phyloP scores from a whole-genome alignment of 768 basidiomycete genomes.

The Russula brevipes region DNA sequence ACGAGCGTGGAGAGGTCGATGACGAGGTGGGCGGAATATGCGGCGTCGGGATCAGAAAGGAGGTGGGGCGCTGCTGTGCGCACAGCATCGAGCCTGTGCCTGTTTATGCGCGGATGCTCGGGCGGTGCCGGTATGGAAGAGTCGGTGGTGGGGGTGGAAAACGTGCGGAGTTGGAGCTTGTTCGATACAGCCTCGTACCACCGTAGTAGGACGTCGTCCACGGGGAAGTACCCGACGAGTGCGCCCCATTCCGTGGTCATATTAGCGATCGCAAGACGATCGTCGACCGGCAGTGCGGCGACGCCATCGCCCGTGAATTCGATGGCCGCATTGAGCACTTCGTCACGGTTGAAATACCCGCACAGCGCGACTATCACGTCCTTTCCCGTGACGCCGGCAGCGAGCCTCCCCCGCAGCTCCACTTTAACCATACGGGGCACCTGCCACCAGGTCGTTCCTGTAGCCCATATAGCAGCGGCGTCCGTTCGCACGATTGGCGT shows the following conservation, averaged over 20 bases:
- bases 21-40: slow-evolving; percentile 82
- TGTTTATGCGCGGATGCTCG: slow-evolving; percentile 83
- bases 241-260: slow-evolving; percentile 99
- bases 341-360: slow-evolving; percentile 92
- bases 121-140: slow-evolving; percentile 61
- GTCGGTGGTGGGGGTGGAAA: slow-evolving; percentile 37
- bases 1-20: slow-evolving; percentile 92
- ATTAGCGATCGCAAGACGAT: slow-evolving; percentile 94
- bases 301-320: slow-evolving; percentile 94
- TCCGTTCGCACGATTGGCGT: slow-evolving; percentile 97
- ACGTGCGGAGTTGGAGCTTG: slow-evolving; percentile 73
- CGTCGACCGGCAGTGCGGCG: slow-evolving; percentile 72
- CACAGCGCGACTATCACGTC: slow-evolving; percentile 97
- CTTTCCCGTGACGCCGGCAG: slow-evolving; percentile 92
- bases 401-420: slow-evolving; percentile 74
- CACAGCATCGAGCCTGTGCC: slow-evolving; percentile 60
- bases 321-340: slow-evolving; percentile 94
- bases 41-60: slow-evolving; percentile 67
- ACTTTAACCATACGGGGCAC: slow-evolving; percentile 96
- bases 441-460: slow-evolving; percentile 99
- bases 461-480: slow-evolving; percentile 95
- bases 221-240: slow-evolving; percentile 90
- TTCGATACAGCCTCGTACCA: slow-evolving; percentile 81
- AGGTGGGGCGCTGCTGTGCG: slow-evolving; percentile 41
- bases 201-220: slow-evolving; percentile 70